phyloP scores from a whole-genome alignment of 1,284 basidiomycete species.

The Cryptococcus amylolentus region DNA sequence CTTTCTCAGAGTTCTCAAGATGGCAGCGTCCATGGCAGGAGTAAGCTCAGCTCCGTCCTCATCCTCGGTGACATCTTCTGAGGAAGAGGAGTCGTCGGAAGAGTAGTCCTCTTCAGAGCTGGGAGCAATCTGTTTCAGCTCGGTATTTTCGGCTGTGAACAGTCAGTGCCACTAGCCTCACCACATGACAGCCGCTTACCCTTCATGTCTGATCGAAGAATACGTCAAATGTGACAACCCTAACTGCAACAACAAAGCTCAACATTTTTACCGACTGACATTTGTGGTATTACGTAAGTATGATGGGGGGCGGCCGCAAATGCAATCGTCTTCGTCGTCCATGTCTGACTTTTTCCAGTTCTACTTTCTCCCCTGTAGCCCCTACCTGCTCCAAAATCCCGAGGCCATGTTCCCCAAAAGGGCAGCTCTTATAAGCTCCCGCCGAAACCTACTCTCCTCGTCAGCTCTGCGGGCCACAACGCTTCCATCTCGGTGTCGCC shows the following conservation, averaged over 20 bases:
- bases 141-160: not conserved
- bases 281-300: no score
- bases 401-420: no score
- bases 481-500: constrained; percentile 1
- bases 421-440: no score
- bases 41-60: constrained; percentile 95
- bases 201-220: constrained; percentile 6
- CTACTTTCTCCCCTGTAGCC: no score
- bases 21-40: constrained; percentile 89
- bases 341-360: no score
- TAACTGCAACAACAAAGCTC: no score
- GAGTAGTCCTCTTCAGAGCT: not conserved
- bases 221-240: constrained; percentile 9
- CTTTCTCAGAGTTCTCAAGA: constrained; percentile 81
- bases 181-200: not conserved
- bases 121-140: not conserved
- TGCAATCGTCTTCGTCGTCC: no score
- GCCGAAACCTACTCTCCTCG: constrained; percentile 3
- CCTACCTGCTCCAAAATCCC: no score
- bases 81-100: constrained; percentile 32
- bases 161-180: not conserved
- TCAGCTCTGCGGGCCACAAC: constrained; percentile 1
- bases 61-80: constrained; percentile 74
- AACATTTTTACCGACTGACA: no score
- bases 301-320: no score